phyloP scores from a whole-genome alignment of 345 rosid species.

The Euclidium syriacum region DNA sequence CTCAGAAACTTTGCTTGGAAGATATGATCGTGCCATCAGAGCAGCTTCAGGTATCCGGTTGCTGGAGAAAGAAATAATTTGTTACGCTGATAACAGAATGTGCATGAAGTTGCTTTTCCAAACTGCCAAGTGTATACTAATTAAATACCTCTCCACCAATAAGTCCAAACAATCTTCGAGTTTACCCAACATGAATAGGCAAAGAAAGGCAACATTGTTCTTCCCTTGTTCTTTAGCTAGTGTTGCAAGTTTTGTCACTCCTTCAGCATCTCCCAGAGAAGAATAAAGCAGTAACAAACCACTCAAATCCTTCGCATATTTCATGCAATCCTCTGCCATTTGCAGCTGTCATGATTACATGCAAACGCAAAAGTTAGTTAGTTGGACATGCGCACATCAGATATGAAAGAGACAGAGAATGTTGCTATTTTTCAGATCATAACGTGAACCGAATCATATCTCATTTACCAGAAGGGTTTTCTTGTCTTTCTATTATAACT shows the following conservation, averaged over 20 bases:
- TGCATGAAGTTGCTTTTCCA: neutral
- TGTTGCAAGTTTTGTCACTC: constrained; percentile 70
- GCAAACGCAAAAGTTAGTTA: constrained; percentile 12
- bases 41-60: constrained; percentile 99
- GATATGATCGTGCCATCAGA: constrained; percentile 95
- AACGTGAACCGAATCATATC: neutral
- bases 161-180: constrained; percentile 91
- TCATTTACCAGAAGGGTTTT: neutral
- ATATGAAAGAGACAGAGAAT: neutral
- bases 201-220: constrained; percentile 93
- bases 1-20: constrained; percentile 98
- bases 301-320: constrained; percentile 86
- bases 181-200: constrained; percentile 91
- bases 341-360: constrained; percentile 57
- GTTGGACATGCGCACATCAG: neutral
- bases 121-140: constrained; percentile 8
- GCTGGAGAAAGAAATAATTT: constrained; percentile 43
- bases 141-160: constrained; percentile 78
- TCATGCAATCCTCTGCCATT: constrained; percentile 99
- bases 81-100: constrained; percentile 10
- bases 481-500: neutral
- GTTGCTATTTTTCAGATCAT: neutral
- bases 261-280: constrained; percentile 94
- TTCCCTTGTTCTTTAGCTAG: constrained; percentile 96
- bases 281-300: constrained; percentile 94